A percentile compares a stretch with the other conserved stretches of the same genome.
Evolutionary conservation across 2,329 filamentous ascomycete genomes (phyloP).

Genomic region (Diaporthe helianthi): DNA sequence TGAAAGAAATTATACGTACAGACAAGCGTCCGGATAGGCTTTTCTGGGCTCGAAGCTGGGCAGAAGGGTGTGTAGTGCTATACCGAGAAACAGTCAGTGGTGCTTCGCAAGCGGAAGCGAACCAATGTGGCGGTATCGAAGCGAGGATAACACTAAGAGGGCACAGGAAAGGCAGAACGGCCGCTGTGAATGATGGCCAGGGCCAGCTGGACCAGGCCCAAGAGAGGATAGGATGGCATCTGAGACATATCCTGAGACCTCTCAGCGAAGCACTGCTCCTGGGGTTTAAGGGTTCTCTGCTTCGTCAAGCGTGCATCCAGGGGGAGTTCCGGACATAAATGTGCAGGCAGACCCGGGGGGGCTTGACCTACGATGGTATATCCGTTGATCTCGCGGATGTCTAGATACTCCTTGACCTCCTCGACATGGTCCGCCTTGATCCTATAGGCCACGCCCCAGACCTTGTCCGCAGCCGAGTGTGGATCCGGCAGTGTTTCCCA

Average conservation of each 20-base stretch:
- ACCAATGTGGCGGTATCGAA: neutral
- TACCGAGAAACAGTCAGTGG: constrained; percentile 4
- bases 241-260: constrained; percentile 24
- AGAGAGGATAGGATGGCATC: neutral
- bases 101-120: neutral
- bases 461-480: constrained; percentile 67
- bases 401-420: constrained; percentile 86
- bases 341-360: neutral
- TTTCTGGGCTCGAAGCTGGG: constrained; percentile 50
- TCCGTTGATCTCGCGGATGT: constrained; percentile 96
- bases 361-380: constrained; percentile 70
- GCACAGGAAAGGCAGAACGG: neutral
- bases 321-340: too few relatives aligned
- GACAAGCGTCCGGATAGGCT: constrained; percentile 32
- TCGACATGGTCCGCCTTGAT: constrained; percentile 75
- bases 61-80: constrained; percentile 84
- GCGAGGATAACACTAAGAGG: neutral
- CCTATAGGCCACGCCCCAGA: constrained; percentile 95
- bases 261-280: neutral
- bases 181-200: neutral
- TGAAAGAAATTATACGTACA: neutral
- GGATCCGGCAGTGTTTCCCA: constrained; percentile 81
- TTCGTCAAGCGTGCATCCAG: neutral
- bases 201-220: too few relatives aligned
- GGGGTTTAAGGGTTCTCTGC: neutral